Base-by-base conservation (phyloP, 495 filamentous ascomycete species). In the Podospora fimiseda region DNA sequence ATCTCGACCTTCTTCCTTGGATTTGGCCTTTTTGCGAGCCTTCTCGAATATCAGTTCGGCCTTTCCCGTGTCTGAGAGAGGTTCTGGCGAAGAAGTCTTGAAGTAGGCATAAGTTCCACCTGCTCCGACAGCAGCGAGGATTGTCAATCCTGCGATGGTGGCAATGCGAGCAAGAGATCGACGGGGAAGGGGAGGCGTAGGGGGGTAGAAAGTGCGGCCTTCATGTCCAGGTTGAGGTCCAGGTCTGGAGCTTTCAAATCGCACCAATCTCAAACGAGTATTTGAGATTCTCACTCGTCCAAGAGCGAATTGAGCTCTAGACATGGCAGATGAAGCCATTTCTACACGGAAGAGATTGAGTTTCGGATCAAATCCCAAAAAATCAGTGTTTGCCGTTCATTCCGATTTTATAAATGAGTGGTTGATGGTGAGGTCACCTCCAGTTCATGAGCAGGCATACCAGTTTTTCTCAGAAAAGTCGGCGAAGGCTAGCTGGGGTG, bases 1-100 rank as follows among this genome's bases (percentile, higher is more conserved):
- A 51, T 92, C 86, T 52, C 87, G 73, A 45, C 78, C 78, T 30
- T 88, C 83, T 62, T 90, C 86, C 53, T 80, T 82, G 5, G 81
- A 78, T 11, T 63, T 69, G 11, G 67, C 59, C 51, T 72, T 71
- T 47, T 75, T 78, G 44, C 78, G 70, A 4, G 77, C 58, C 64
- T 80, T 75, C 63, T 90, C 86, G 55, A 85, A 82, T 9, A 77
- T 72, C 11, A 84, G 57, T 51, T 79, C 73, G 13, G 70, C 71
- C 51, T 74, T 61, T 14, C 58, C 58, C 11, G 58, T 47, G 5
- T 49, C 22, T 44, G 20, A 44, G 22, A 16, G 41, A 9, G 11
- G 52, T 22, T 27, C 16, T 20, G 18, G 15, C 18, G 30, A 50
- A 44, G 48, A 62, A n/a, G 16, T 40, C 15, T 1, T 44, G 8